These are phyloP conservation scores for Casuarina glauca DNA, from an alignment of 306 rosid genomes.

Conservation along the genomic window DNA sequence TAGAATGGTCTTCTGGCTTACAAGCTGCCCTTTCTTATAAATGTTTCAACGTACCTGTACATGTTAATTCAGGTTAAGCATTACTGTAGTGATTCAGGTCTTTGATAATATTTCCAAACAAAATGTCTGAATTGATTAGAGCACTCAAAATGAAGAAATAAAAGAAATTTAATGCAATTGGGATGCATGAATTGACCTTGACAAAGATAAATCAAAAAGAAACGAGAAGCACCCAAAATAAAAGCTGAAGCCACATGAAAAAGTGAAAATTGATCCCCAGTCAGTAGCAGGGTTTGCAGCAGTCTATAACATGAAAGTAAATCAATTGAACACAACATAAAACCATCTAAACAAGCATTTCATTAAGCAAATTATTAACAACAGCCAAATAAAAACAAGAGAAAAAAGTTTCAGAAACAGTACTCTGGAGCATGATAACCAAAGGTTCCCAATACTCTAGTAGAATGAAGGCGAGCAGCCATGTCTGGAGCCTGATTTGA, in stretches of 20 bases:
- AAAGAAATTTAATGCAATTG: neutral
- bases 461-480: slow-evolving; percentile 85
- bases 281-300: slow-evolving; percentile 4
- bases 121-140: neutral
- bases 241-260: neutral
- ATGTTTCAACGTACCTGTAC: neutral
- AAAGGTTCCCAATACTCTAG: slow-evolving; percentile 73
- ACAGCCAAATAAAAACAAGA: slow-evolving; percentile 1
- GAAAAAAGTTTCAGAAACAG: slow-evolving; percentile 19
- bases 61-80: neutral
- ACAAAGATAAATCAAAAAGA: neutral
- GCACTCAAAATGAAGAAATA: neutral
- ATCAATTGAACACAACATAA: slow-evolving; percentile 8
- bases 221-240: neutral
- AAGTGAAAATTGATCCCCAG: neutral
- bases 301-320: slow-evolving; percentile 6
- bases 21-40: too few relatives aligned
- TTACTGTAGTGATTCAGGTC: neutral
- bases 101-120: neutral
- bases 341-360: neutral
- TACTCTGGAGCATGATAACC: slow-evolving; percentile 87
- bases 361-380: slow-evolving; percentile 2
- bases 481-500: slow-evolving; percentile 81
- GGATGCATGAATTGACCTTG: neutral
- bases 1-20: neutral